A percentile compares a stretch with the other conserved stretches of the same genome.
phyloP scores from a whole-genome alignment of 345 rosid species.

The Atalantia buxifolia region DNA sequence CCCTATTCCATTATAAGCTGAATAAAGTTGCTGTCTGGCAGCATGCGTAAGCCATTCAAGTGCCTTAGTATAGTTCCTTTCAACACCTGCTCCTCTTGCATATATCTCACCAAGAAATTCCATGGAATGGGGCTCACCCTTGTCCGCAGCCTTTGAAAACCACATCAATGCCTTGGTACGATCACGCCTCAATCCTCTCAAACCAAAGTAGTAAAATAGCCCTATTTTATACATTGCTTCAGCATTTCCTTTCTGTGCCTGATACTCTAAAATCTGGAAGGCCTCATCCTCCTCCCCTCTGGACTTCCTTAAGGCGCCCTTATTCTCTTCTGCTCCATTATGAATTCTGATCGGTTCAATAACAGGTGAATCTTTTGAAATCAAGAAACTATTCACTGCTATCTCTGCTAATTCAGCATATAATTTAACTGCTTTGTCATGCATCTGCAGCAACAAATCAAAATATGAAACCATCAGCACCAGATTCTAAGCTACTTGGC shows the following conservation, averaged over 20 bases:
- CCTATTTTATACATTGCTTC: slow-evolving; percentile 89
- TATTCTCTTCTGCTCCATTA: slow-evolving; percentile 93
- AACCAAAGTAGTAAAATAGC: slow-evolving; percentile 84
- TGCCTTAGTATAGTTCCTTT: slow-evolving; percentile 92
- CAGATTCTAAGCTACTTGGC: not conserved
- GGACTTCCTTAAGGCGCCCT: slow-evolving; percentile 81
- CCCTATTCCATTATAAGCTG: slow-evolving; percentile 95
- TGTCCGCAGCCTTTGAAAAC: slow-evolving; percentile 86
- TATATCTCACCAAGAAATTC: slow-evolving; percentile 97
- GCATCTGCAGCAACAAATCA: slow-evolving; percentile 55
- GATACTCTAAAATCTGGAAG: slow-evolving; percentile 93
- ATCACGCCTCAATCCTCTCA: slow-evolving; percentile 94
- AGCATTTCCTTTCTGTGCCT: slow-evolving; percentile 96
- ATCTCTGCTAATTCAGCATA: slow-evolving; percentile 92
- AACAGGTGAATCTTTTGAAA: slow-evolving; percentile 86
- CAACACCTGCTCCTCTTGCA: slow-evolving; percentile 98
- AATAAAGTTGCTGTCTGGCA: slow-evolving; percentile 66
- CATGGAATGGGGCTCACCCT: slow-evolving; percentile 92
- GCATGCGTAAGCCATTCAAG: slow-evolving; percentile 94
- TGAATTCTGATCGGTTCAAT: slow-evolving; percentile 91
- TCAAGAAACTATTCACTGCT: slow-evolving; percentile 85
- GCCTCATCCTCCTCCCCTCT: slow-evolving; percentile 98
- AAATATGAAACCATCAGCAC: not conserved
- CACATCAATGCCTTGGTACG: slow-evolving; percentile 81
- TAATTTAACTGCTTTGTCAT: slow-evolving; percentile 70